Evolutionary conservation across 2,329 filamentous ascomycete genomes (phyloP).

Genomic region (Boeremia exigua): DNA sequence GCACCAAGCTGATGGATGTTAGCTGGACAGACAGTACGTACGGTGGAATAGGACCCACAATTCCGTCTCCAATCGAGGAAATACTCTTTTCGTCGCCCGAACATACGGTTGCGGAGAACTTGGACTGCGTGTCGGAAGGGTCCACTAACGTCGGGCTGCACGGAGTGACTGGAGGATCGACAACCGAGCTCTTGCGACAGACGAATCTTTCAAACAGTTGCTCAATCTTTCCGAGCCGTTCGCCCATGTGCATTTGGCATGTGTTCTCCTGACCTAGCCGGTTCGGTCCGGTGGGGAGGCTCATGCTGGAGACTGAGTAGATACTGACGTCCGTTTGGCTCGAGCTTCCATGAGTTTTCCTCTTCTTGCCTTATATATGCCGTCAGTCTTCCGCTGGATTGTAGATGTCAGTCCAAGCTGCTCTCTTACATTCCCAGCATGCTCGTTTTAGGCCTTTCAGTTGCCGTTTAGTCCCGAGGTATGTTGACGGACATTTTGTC

Average conservation of each 20-base stretch:
- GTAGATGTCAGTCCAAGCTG: neutral
- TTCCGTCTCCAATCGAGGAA: constrained; percentile 38
- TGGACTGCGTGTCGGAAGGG: constrained; percentile 30
- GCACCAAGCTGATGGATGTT: constrained; percentile 32
- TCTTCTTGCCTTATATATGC: constrained; percentile 39
- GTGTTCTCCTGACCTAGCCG: constrained; percentile 25
- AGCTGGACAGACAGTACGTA: constrained; percentile 10
- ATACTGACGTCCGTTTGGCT: constrained; percentile 23
- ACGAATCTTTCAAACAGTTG: constrained; percentile 46
- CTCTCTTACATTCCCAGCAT: constrained; percentile 46
- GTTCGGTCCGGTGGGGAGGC: constrained; percentile 19
- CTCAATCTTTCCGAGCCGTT: constrained; percentile 43
- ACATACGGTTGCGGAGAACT: constrained; percentile 27
- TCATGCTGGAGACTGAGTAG: constrained; percentile 13
- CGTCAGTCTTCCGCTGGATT: constrained; percentile 15
- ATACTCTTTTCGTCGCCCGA: constrained; percentile 33
- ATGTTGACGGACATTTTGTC: constrained; percentile 7
- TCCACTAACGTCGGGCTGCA: constrained; percentile 29
- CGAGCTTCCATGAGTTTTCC: constrained; percentile 27
- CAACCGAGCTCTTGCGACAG: constrained; percentile 36
- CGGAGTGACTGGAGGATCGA: constrained; percentile 16
- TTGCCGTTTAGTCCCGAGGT: constrained; percentile 33
- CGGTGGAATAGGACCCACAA: constrained; percentile 29
- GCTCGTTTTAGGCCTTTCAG: constrained; percentile 36
- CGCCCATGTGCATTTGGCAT: constrained; percentile 40